Evolutionary conservation across 2,329 filamentous ascomycete genomes (phyloP), one percentile per base, ranked within the genome.

Genomic region (Hypoxylon sp.): DNA sequence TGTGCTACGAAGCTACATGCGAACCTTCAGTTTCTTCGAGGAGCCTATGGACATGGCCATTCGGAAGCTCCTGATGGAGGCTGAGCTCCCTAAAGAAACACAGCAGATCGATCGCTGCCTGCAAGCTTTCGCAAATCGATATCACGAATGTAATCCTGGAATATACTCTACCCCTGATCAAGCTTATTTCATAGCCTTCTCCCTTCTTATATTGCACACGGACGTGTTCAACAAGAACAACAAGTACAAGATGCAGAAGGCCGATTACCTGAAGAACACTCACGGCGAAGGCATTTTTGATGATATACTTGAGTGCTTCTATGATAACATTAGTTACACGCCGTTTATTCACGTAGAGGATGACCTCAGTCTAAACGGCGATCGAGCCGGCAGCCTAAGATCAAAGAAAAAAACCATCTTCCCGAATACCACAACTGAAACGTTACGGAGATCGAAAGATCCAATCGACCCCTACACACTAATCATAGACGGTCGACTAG

Each of bases 141-240:
- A 99, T 78, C 93, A 98, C 77, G 96, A 99, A 80, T 99, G 96
- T 81, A 99, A 99, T 74, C 96, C 96, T 2, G 95, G 96, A 41
- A 97, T 99, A 66, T 99, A 97, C 80, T 87, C 91, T 23, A 91
- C 90, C 34, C 89, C 94, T 74, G 96, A 98, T 75, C 93, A 98
- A 80, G 94, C 96, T n/a, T 98, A 98, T 79, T 97, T 98, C 75
- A 95, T 98, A 70, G 94, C 95, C 14, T 99, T 99, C 77, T 98
- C 95, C 1, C 89, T 99, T 62, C 87, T 99, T 65, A 98, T 99
- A 73, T 84, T 99, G 34, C 96, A 99, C 75, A 98, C 96, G 0
- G 96, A 99, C 77, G 93, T 97, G n/a, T 98, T 98, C 88, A 99
- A 99, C 84, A 97, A 97, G 81, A 99, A 98, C 83, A 98, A 98